Evolutionary conservation across 257 asterid genomes (phyloP), one percentile per base, ranked within the genome.

Genomic region (Plantago elongata): DNA sequence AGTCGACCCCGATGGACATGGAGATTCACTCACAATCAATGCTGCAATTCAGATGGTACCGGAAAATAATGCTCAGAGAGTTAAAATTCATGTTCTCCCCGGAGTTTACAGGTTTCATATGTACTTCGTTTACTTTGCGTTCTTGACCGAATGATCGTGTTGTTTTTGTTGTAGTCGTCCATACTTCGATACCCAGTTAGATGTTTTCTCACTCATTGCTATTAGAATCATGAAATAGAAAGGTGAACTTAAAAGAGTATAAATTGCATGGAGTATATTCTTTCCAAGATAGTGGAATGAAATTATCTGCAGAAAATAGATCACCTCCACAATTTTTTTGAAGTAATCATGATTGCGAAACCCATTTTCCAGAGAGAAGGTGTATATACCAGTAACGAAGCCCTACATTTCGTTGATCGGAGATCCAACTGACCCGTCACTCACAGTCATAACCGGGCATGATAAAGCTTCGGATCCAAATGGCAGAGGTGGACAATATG

Each of bases 11-110:
- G 71, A 64, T 13, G 96, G 96, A 2, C 18, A 51, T 0, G 89
- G 91, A 5, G 85, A 85, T 67, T 80, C 79, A 0, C 3, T n/a
- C 0, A 88, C 86, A 0, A 82, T 85, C 34, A 94, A 88, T 64
- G 94, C 73, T 9, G 96, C 91, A 3, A 72, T 88, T 11, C 77
- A 83, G 56, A 60, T 81, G 81, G 91, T 88, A 57, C 89, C 94
- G 0, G 13, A 14, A 5, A 10, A 59, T 37, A 85, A 79, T 49
- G 10, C 13, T 0, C 12, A 68, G 0, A 75, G 91, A 55, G 59
- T 83, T 0, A 88, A 79, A 51, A 85, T 88, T 51, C 71, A 63
- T 57, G 64, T 88, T 63, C 83, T 17, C 66, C 89, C 84, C 1
- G 96, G 89, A 59, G 37, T 77, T 2, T 88, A 85, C 78, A 85